Evolutionary conservation across 768 basidiomycete genomes (phyloP), one percentile per base, ranked within the genome.

Genomic region (Xerocomellus intermedius): DNA sequence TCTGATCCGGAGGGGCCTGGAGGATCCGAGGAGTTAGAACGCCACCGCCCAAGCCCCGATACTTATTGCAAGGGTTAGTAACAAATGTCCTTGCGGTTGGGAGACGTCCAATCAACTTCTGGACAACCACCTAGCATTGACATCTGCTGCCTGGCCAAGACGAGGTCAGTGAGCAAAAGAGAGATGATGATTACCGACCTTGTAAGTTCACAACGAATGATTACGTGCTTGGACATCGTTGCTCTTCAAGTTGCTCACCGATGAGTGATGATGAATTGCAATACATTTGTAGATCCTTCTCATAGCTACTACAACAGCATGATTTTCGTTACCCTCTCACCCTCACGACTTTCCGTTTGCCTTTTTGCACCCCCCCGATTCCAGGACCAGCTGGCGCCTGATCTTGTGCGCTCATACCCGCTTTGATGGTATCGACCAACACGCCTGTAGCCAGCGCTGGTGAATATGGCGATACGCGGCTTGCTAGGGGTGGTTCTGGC

Each of bases 371-470:
- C 5, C 65, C 65, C 2, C 67, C 60, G 4, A 59, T 46, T 47
- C 67, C 62, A 48, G 78, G 70, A 12, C 71, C 64, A 6, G 60
- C 57, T 14, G 76, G 71, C 41, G 77, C 76, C 48, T 79, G 79
- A 52, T 86, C 83, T 53, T 74, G 75, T 32, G 85, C 80, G 62
- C 79, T 90, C 83, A 94, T 85, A 1, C 91, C 92, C 0, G 91
- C 89, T 70, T 93, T 94, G 37, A 94, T 81, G 0, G 91, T 83
- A 37, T 93, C 88, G 35, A 96, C 77, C 33, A 94, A 79, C 42
- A 93, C 82, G 7, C 91, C 91, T 0, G 85, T 79, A 35, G 87
- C 82, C 9, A 92, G 74, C 9, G 86, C 82, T 8, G 92, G 93
- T 2, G 89, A 91, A 64, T 92, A 91, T 3, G 85, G 78, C 8